Evolutionary conservation across 768 basidiomycete species (phyloP).

Genomic region (Chalciporus pseudorubinellus): DNA sequence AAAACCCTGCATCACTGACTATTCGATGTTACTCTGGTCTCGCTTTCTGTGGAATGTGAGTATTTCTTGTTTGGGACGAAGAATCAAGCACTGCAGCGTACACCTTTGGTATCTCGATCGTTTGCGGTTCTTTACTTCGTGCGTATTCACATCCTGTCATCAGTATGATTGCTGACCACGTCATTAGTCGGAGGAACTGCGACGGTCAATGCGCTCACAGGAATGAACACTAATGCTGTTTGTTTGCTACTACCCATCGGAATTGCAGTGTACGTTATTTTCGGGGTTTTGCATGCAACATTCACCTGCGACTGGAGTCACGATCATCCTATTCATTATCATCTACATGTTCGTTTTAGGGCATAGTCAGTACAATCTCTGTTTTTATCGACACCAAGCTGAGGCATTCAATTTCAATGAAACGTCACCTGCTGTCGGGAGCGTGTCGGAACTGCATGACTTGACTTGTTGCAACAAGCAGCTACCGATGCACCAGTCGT

Average conservation of each 20-base stretch:
- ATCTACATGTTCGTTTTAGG: conserved; percentile 35
- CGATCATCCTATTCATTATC: conserved; percentile 43
- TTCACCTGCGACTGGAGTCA: conserved; percentile 46
- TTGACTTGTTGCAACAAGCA: conserved; percentile 46
- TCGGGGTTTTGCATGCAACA: conserved; percentile 44
- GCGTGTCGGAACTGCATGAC: conserved; percentile 42
- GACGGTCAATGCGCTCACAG: conserved; percentile 44
- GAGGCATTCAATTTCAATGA: conserved; percentile 26
- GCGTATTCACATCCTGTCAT: conserved; percentile 11
- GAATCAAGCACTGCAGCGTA: conserved; percentile 51
- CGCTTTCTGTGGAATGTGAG: conserved; percentile 49
- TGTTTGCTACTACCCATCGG: conserved; percentile 46
- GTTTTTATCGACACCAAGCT: neutral
- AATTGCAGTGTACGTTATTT: conserved; percentile 42
- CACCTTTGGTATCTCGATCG: conserved; percentile 48
- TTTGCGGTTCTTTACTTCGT: conserved; percentile 51
- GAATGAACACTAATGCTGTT: conserved; percentile 44
- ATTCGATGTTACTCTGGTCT: conserved; percentile 36
- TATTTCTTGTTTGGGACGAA: neutral
- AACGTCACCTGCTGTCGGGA: conserved; percentile 38
- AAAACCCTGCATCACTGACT: neutral
- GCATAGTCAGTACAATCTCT: conserved; percentile 25
- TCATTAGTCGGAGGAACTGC: conserved; percentile 44
- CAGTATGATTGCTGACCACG: neutral
- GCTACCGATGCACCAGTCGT: conserved; percentile 43